Percentiles rank a stretch among this genome's conserved stretches.
These are phyloP conservation scores for Lipomyces lipofer DNA, from an alignment of 805 yeast species.

Conservation along the genomic window DNA sequence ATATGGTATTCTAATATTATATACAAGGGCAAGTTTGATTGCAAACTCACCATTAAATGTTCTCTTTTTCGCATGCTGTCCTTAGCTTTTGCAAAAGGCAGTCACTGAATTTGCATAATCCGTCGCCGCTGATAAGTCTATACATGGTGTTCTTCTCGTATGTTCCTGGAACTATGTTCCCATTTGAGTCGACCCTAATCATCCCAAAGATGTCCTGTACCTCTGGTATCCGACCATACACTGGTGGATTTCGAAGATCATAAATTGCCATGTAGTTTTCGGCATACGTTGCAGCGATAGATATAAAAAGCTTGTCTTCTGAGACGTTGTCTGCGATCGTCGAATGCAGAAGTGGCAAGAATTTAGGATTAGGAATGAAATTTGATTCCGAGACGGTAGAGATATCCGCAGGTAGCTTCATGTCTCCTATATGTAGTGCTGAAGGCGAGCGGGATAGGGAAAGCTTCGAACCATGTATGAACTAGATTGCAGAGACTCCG, in stretches of 20 bases:
- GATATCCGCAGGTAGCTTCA: neutral
- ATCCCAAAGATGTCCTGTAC: constrained; percentile 72
- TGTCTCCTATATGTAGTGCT: constrained; percentile 18
- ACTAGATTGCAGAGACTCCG: neutral
- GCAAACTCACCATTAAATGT: neutral
- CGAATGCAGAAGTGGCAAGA: constrained; percentile 20
- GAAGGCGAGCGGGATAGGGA: constrained; percentile 16
- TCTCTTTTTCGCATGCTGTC: constrained; percentile 35
- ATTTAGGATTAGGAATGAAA: constrained; percentile 16
- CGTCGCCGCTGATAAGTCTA: constrained; percentile 51
- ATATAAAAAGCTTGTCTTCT: constrained; percentile 35
- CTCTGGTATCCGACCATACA: constrained; percentile 65
- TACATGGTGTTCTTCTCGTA: constrained; percentile 64
- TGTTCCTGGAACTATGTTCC: constrained; percentile 54
- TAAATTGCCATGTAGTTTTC: constrained; percentile 64
- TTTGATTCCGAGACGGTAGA: neutral
- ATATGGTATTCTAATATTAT: neutral
- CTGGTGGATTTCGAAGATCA: constrained; percentile 66
- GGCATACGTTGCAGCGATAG: constrained; percentile 38
- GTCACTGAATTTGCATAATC: constrained; percentile 56
- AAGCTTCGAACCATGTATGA: too few species aligned
- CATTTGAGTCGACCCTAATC: constrained; percentile 56
- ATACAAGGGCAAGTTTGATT: neutral
- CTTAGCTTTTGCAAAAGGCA: constrained; percentile 47
- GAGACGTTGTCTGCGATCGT: constrained; percentile 35